Evolutionary conservation across 192 early-diverging fungal species (phyloP).

Genomic region (Mortierella antarctica): DNA sequence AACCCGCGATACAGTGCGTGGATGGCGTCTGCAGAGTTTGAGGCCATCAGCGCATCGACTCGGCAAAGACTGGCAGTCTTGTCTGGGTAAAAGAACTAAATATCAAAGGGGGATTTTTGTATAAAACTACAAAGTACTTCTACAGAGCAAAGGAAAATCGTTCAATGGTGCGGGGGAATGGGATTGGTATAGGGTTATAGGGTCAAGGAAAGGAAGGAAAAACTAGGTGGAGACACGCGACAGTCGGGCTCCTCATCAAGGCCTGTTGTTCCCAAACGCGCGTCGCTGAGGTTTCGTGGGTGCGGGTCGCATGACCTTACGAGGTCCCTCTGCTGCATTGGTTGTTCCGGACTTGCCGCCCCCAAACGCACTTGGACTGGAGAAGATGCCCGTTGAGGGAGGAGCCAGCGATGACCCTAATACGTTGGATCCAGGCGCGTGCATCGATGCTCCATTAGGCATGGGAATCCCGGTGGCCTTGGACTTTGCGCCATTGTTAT

Average conservation of each 20-base stretch:
- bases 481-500: background rate
- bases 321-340: conserved; percentile 35
- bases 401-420: background rate
- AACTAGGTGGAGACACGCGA: background rate
- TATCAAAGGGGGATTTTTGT: conserved; percentile 6
- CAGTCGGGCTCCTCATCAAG: background rate
- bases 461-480: conserved; percentile 2
- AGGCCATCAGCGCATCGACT: conserved; percentile 35
- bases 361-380: conserved; percentile 11
- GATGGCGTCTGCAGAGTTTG: conserved; percentile 29
- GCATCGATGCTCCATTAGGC: background rate
- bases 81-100: conserved; percentile 16
- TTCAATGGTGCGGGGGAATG: background rate
- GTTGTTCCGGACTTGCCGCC: conserved; percentile 32
- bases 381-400: background rate
- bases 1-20: conserved; percentile 20
- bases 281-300: conserved; percentile 13
- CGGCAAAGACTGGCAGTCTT: conserved; percentile 32
- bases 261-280: conserved; percentile 3
- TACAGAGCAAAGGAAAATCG: background rate
- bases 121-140: conserved; percentile 4
- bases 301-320: conserved; percentile 34
- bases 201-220: background rate
- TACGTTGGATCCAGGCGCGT: background rate
- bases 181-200: conserved; percentile 8